These are phyloP conservation scores for Nakaseomyces glabratus DNA, from an alignment of 1,139 yeast genomes.

Conservation along the genomic window DNA sequence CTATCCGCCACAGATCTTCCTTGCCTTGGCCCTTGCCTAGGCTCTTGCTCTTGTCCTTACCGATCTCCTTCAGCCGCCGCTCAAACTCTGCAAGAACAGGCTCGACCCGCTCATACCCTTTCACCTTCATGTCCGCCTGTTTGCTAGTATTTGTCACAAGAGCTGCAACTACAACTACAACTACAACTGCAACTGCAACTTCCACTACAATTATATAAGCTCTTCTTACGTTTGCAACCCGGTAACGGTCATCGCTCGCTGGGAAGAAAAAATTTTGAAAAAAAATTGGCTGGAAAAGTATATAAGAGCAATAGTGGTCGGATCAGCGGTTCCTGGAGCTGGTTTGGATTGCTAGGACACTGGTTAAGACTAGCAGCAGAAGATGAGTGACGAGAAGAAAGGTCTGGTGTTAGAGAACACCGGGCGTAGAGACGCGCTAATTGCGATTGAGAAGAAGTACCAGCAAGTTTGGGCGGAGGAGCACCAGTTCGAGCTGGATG, in stretches of 20 bases:
- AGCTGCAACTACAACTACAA: too few relatives aligned
- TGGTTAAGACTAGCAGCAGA: neutral
- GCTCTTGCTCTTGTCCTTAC: conserved; percentile 28
- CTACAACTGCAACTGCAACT: too few relatives aligned
- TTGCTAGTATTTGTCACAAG: too few relatives aligned
- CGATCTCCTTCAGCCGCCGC: conserved; percentile 51
- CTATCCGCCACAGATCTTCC: conserved; percentile 65
- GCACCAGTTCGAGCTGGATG: conserved; percentile 75
- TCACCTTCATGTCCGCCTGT: too few relatives aligned
- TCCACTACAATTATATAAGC: too few relatives aligned
- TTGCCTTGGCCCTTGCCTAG: conserved; percentile 29
- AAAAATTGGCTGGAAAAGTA: too few relatives aligned
- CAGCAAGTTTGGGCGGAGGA: conserved; percentile 83
- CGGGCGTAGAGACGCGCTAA: conserved; percentile 86
- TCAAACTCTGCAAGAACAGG: conserved; percentile 60
- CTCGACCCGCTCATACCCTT: conserved; percentile 65
- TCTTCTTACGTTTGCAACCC: too few relatives aligned
- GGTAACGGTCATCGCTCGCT: too few relatives aligned
- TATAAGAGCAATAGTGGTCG: too few relatives aligned
- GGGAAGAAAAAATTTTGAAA: too few relatives aligned
- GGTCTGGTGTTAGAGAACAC: conserved; percentile 43
- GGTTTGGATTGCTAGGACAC: too few relatives aligned
- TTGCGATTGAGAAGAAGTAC: conserved; percentile 82
- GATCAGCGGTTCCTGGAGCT: too few relatives aligned
- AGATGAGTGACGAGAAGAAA: conserved; percentile 11